Evolutionary conservation across 106 monocot species (phyloP), one percentile per base, ranked within the genome.

Genomic region (Acanthochlamys bracteata): DNA sequence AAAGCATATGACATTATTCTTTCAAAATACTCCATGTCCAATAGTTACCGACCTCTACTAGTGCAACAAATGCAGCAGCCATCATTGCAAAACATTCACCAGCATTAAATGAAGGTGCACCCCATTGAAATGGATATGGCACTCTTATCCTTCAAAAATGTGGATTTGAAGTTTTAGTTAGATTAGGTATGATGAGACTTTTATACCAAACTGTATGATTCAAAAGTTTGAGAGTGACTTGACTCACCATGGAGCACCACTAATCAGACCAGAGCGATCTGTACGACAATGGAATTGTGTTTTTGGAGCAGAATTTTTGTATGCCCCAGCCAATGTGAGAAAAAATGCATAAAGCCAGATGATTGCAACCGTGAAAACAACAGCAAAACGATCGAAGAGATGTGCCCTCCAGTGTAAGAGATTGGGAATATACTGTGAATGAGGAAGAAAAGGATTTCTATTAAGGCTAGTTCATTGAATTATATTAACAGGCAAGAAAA

Each of bases 51-150:
- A 88, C 96, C 96, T 98, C 91, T 26, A 98, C 91, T 47, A 98
- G 76, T 57, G 76, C 85, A 70, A 88, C 96, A 75, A 98, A 98
- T 57, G 96, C 85, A 65, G 96, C 91, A 68, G 85, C 96, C 85
- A 98, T 98, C 96, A 98, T 91, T 43, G 96, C 96, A 79, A 98
- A 98, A 57, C 88, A 84, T 76, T 98, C 91, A 49, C 96, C 96
- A 59, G 91, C 96, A 78, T 98, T 88, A 73, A 98, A 98, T 42
- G 88, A 70, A 4, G 96, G 96, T 22, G 96, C 88, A 55, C 96
- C 96, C 96, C 96, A 98, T 66, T 98, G 96, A 64, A 98, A 92
- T 59, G 96, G 96, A 71, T 98, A 98, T 57, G 96, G 96, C 66
- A 98, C 80, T 75, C 88, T 88, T 62, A 98, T 98, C 96, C 96